phyloP scores from a whole-genome alignment of 306 rosid genomes.

The Albizia julibrissin region DNA sequence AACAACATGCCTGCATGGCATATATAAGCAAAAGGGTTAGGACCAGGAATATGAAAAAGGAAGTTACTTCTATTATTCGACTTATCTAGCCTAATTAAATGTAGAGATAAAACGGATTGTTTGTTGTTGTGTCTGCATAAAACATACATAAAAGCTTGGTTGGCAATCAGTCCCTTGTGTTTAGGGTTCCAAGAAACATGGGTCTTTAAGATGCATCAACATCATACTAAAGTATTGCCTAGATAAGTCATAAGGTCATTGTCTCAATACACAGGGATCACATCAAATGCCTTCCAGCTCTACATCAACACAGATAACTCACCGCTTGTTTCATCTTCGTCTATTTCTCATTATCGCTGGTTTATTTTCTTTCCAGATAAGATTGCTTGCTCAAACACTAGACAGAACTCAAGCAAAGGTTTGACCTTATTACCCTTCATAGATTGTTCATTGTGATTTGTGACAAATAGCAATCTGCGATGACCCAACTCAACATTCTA shows the following conservation, averaged over 20 bases:
- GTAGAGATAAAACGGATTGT: not conserved
- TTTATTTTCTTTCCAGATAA: not conserved
- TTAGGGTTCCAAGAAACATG: not conserved
- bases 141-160: not conserved
- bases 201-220: not conserved
- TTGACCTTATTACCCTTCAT: not conserved
- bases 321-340: conserved; percentile 18
- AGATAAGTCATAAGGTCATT: not conserved
- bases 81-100: conserved; percentile 1
- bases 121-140: not conserved
- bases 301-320: not conserved
- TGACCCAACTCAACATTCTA: not conserved
- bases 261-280: not conserved
- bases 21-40: conserved; percentile 10
- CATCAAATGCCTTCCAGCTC: conserved; percentile 22
- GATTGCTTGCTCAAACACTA: not conserved
- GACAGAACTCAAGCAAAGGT: not conserved
- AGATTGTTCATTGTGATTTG: not conserved
- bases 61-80: not conserved
- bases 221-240: not conserved
- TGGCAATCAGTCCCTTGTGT: not conserved
- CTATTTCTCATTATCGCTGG: not conserved
- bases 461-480: not conserved
- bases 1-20: conserved; percentile 62
- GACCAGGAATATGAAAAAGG: not conserved